Percentiles rank a stretch among this genome's conserved stretches.
These are phyloP conservation scores for Sextonia rubra DNA, from an alignment of 164 flowering plant species.

Conservation along the genomic window DNA sequence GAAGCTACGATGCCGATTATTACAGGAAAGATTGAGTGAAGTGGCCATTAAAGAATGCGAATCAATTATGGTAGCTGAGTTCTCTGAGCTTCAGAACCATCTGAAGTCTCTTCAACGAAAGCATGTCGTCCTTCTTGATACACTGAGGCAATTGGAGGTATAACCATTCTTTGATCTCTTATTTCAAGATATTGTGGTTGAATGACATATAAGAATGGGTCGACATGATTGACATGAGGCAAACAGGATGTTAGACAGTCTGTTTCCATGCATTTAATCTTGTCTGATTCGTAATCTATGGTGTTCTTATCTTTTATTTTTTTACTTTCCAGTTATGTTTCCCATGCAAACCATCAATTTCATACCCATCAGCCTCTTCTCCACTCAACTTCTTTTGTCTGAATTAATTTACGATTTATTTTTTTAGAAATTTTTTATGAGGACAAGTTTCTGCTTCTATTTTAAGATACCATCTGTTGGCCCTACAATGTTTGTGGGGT, in stretches of 20 bases:
- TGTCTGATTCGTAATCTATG: not conserved
- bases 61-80: slow-evolving; percentile 71
- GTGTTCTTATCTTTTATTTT: not conserved
- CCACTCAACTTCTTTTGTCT: no score
- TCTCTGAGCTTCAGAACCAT: slow-evolving; percentile 69
- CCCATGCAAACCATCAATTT: not conserved
- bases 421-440: no score
- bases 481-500: no score
- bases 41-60: slow-evolving; percentile 73
- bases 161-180: slow-evolving; percentile 4
- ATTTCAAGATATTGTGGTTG: not conserved
- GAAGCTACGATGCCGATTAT: slow-evolving; percentile 57
- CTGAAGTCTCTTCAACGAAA: slow-evolving; percentile 67
- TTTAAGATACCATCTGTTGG: no score
- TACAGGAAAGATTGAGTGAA: slow-evolving; percentile 75
- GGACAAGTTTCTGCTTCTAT: not conserved
- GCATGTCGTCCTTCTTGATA: slow-evolving; percentile 68
- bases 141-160: slow-evolving; percentile 88
- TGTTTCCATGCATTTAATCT: not conserved
- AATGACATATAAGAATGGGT: not conserved
- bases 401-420: no score
- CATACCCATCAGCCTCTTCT: no score
- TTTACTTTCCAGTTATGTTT: not conserved
- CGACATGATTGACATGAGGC: not conserved
- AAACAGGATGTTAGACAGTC: not conserved